Base-by-base conservation (phyloP, 495 filamentous ascomycete genomes). In the Penicillium mononematosum region DNA sequence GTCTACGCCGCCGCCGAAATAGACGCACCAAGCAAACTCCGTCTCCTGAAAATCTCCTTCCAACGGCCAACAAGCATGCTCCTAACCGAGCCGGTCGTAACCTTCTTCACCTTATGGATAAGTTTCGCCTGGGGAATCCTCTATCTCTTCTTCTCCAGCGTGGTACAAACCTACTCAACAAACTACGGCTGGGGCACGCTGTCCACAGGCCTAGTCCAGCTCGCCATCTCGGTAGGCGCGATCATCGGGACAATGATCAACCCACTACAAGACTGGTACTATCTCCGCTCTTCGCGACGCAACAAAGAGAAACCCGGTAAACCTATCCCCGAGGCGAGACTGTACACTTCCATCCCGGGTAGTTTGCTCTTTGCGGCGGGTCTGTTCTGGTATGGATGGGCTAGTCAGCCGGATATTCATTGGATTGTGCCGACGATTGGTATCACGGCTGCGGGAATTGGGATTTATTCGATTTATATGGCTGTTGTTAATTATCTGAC, bases 71-170 rank as follows among this genome's bases (percentile, higher is more conserved):
- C 71, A 3, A 67, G 68, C 59, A 74, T 85, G 69, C 72, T 85
- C 10, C 57, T 68, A 17, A 83, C 79, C 20, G 81, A 84, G 56
- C 72, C 76, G 0, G 82, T 85, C 16, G 76, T 85, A 19, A 70
- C 72, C 31, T 77, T 75, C 61, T 80, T 78, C 67, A 81, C 78
- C 0, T 63, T 83, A 10, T 81, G 77, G 75, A 73, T 77, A 43
- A 78, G 78, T 34, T 81, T 85, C 55, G 72, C 71, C 45, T 78
- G 75, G 70, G 81, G 81, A 19, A 80, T 78, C 29, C 68, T 84
- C 12, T 85, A 73, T 61, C 66, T 83, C 9, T 76, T 73, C 63
- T 76, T 75, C 53, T 67, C 63, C 58, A 72, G 68, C 34, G 70
- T 78, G 11, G 68, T 66, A 3, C 75, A 78, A 46, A 75, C 73